Base-by-base conservation (phyloP, 768 basidiomycete species). In the Leucosporidium scottii region DNA sequence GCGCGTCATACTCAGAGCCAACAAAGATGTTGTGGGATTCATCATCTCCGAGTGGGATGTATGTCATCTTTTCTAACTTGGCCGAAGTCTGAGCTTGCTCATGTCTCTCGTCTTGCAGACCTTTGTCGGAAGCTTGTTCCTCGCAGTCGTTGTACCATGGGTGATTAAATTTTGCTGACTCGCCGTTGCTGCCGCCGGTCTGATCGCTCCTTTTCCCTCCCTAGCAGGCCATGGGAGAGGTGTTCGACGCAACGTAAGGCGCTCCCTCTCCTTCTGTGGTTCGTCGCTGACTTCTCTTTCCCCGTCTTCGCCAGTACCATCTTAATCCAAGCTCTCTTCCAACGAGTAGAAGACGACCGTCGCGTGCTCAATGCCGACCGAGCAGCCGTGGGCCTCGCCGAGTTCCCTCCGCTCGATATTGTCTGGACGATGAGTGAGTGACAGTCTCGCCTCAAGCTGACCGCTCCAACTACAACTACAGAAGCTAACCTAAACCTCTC, bases 341-440 rank as follows among this genome's bases (percentile, higher is more conserved):
- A 51, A 1, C 59, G 66, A 5, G 66, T 65, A 0, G 66, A 67
- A 30, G 55, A 27, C 2, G 70, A 71, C 54, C 36, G 55, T 12
- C 36, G 23, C 13, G 13, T 21, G n/a, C 28, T 59, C 44, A 71
- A 67, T 57, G 39, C 20, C 2, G 34, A 31, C 30, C 36, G 63
- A 0, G 27, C 13, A 0, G 4, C 9, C 1, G 6, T 8, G 2
- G 63, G 66, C 15, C 20, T 62, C 17, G 6, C 49, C 25, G 54
- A 49, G 10, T 17, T 61, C 9, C 70, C 70, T 4, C 28, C 56
- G 8, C 49, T 65, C 31, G 30, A 36, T 1, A 49, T 53, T 5
- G 61, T 65, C 15, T 71, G 66, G 60, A 71, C 70, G 25, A 67
- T 71, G 66, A 53, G 68, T 69, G n/a, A 21, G 68, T 61, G 13